A percentile compares a stretch with the other conserved stretches of the same genome.
These are phyloP conservation scores for Phlebopus sp. DNA, from an alignment of 1,284 basidiomycete species.

Conservation along the genomic window DNA sequence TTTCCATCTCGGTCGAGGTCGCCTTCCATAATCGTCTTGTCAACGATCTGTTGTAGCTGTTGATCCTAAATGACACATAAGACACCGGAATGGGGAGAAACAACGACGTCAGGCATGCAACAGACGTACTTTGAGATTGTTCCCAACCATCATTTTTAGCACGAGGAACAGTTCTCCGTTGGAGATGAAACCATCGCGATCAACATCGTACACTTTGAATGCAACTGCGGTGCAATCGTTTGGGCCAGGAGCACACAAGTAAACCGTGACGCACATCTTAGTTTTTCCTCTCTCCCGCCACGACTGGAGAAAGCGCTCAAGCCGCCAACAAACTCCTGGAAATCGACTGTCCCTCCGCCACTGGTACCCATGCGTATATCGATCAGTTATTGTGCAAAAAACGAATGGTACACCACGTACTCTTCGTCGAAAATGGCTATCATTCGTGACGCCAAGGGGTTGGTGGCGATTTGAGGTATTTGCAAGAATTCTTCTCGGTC, in stretches of 20 bases:
- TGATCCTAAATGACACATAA: constrained; percentile 64
- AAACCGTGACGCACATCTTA: constrained; percentile 69
- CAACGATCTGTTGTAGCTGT: constrained; percentile 98
- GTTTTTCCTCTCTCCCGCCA: constrained; percentile 94
- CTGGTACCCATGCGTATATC: constrained; percentile 39
- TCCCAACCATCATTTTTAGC: constrained; percentile 99
- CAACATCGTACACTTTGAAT: constrained; percentile 99
- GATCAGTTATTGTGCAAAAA: constrained; percentile 1
- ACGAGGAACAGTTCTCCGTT: constrained; percentile 98
- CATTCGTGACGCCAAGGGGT: constrained; percentile 95
- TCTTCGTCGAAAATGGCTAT: constrained; percentile 99
- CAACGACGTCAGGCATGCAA: not conserved
- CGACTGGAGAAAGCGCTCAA: constrained; percentile 96
- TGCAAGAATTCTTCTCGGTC: constrained; percentile 98
- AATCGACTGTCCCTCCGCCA: constrained; percentile 97
- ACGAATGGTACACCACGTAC: constrained; percentile 48
- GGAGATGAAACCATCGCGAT: constrained; percentile 96
- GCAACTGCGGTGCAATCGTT: constrained; percentile 57
- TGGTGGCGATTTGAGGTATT: constrained; percentile 98
- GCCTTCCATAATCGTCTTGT: constrained; percentile 99
- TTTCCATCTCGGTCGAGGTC: constrained; percentile 98
- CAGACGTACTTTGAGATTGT: constrained; percentile 83
- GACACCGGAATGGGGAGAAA: not conserved
- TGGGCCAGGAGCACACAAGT: constrained; percentile 17
- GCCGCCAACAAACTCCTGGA: constrained; percentile 98